These are phyloP conservation scores for Colletotrichum chlorophyti DNA, from an alignment of 2,329 filamentous ascomycete species.

Conservation along the genomic window DNA sequence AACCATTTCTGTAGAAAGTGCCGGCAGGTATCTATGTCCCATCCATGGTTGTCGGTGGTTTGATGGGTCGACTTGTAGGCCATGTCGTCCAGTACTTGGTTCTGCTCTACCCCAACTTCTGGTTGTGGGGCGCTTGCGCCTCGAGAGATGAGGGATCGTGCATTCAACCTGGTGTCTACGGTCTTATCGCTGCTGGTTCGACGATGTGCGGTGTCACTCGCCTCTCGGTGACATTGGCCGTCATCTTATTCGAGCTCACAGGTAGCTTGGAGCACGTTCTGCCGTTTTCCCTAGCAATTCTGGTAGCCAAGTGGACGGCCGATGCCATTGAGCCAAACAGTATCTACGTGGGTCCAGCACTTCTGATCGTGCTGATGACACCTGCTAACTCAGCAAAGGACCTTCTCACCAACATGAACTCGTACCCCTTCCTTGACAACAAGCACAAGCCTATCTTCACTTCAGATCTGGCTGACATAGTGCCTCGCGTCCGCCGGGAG, in stretches of 20 bases:
- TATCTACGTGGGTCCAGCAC: slow-evolving; percentile 73
- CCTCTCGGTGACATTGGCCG: slow-evolving; percentile 88
- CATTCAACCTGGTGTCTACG: slow-evolving; percentile 96
- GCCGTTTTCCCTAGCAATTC: slow-evolving; percentile 88
- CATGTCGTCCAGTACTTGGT: slow-evolving; percentile 85
- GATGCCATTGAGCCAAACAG: slow-evolving; percentile 93
- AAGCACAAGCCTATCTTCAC: slow-evolving; percentile 93
- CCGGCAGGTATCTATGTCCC: slow-evolving; percentile 97
- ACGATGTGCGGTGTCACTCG: slow-evolving; percentile 98
- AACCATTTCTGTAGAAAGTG: slow-evolving; percentile 68
- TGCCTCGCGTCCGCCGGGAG: slow-evolving; percentile 75
- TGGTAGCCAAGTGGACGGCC: slow-evolving; percentile 98
- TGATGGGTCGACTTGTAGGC: slow-evolving; percentile 88
- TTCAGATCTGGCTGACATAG: slow-evolving; percentile 85
- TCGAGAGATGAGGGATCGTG: slow-evolving; percentile 77
- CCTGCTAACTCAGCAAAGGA: slow-evolving; percentile 72
- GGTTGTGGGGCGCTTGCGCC: slow-evolving; percentile 78
- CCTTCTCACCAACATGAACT: slow-evolving; percentile 94
- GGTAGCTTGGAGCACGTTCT: slow-evolving; percentile 94
- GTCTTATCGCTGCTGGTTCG: slow-evolving; percentile 89
- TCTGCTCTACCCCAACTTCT: slow-evolving; percentile 72
- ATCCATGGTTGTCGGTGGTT: slow-evolving; percentile 96
- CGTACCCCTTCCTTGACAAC: slow-evolving; percentile 96
- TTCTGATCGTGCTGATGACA: slow-evolving; percentile 31
- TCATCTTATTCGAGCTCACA: slow-evolving; percentile 95